phyloP scores from a whole-genome alignment of 2,329 filamentous ascomycete genomes.

The Fusarium stilboides region DNA sequence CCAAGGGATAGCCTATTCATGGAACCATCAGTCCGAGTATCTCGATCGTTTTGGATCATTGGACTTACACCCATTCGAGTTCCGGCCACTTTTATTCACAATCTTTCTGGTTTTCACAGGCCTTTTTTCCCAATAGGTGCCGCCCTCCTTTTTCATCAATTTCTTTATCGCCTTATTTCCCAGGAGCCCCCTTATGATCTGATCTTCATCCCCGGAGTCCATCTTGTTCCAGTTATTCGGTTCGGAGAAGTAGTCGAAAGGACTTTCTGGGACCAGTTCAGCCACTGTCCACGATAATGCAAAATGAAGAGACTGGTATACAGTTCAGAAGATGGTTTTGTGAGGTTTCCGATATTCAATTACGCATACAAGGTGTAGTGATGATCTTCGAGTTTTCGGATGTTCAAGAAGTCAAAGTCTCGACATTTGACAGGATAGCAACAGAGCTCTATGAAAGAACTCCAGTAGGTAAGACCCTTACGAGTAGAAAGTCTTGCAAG shows the following conservation, averaged over 20 bases:
- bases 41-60: fast-evolving
- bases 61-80: not conserved
- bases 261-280: fast-evolving
- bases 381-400: not conserved
- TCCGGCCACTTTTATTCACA: no score
- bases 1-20: not conserved
- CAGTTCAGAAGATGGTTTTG: not conserved
- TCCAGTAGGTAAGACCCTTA: not conserved
- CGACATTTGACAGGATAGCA: not conserved
- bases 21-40: not conserved
- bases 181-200: no score
- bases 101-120: no score
- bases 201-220: no score
- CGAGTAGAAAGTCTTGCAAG: not conserved
- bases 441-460: fast-evolving
- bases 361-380: not conserved
- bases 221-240: not conserved
- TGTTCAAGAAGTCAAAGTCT: not conserved
- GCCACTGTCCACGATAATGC: no score
- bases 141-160: no score
- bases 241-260: not conserved
- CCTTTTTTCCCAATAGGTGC: no score
- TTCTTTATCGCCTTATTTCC: no score
- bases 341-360: no score
- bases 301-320: not conserved